Conservation (phyloP, 169 alveolate species). For the Nephromyces sp. region DNA sequence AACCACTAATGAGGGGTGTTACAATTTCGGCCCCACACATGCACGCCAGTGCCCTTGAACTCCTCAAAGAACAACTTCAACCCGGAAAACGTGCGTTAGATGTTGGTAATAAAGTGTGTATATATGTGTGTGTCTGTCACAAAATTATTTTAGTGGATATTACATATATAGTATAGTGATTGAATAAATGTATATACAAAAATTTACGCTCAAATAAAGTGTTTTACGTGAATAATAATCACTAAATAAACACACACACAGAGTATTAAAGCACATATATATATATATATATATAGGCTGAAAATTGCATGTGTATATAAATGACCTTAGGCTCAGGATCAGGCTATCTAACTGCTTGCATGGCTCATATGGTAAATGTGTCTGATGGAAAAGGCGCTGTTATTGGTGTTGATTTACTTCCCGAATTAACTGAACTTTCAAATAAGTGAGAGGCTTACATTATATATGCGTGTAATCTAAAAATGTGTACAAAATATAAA, state of each 20-base stretch:
- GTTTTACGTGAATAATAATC: not conserved
- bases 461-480: too few relatives aligned
- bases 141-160: too few relatives aligned
- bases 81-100: conserved; percentile 55
- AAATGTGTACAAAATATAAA: too few relatives aligned
- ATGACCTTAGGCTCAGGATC: conserved; percentile 60
- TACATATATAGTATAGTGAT: too few relatives aligned
- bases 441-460: not conserved
- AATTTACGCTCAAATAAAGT: not conserved
- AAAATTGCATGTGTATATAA: not conserved
- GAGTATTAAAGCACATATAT: not conserved
- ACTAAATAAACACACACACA: not conserved
- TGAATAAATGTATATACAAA: not conserved
- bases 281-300: not conserved
- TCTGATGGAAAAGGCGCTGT: conserved; percentile 9
- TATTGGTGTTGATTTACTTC: conserved; percentile 21
- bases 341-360: conserved; percentile 59
- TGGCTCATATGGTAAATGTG: conserved; percentile 44
- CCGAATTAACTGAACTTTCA: conserved; percentile 10
- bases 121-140: not conserved
- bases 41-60: conserved; percentile 66
- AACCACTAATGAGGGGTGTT: conserved; percentile 33
- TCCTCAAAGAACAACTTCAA: conserved; percentile 14
- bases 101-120: conserved; percentile 22
- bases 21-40: conserved; percentile 79